A percentile compares a stretch with the other conserved stretches of the same genome.
Conservation (phyloP, 139 green algal genomes). For the Ettlia oleoabundans region DNA sequence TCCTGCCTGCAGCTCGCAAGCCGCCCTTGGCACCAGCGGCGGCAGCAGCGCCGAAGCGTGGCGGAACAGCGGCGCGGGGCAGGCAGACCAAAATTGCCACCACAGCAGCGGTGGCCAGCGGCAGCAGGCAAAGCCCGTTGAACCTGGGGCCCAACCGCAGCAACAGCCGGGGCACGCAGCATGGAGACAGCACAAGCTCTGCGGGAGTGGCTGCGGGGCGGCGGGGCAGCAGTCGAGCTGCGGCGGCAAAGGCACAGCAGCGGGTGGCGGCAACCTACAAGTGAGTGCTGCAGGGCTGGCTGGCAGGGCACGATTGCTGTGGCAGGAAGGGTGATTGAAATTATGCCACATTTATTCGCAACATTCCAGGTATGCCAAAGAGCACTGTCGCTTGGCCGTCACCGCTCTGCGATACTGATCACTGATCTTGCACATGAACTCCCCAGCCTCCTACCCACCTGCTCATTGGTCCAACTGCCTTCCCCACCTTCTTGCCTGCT, state of each 20-base stretch:
- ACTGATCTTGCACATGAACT: too few species aligned
- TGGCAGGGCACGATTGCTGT: background rate
- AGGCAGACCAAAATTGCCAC: constrained; percentile 1
- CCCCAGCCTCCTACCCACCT: too few species aligned
- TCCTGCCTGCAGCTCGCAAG: background rate
- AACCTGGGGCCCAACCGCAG: background rate
- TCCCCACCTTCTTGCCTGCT: too few species aligned
- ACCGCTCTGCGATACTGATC: too few species aligned
- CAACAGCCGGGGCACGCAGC: background rate
- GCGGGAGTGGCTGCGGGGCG: background rate
- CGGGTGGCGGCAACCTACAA: background rate
- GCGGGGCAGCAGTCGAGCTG: constrained; percentile 7
- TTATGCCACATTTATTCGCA: too few species aligned
- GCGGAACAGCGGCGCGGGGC: background rate
- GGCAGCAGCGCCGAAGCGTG: background rate
- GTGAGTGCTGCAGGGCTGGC: background rate
- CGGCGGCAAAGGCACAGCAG: constrained; percentile 6
- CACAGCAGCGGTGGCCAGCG: too few species aligned
- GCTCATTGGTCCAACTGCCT: too few species aligned
- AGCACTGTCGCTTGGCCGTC: too few species aligned
- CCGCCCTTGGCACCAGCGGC: background rate
- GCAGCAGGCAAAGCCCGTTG: background rate
- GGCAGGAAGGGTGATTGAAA: too few species aligned
- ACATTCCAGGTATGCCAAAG: too few species aligned
- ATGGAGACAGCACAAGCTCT: background rate